Conservation (phyloP, 140 eudicot species). For the Anethum foeniculum region DNA sequence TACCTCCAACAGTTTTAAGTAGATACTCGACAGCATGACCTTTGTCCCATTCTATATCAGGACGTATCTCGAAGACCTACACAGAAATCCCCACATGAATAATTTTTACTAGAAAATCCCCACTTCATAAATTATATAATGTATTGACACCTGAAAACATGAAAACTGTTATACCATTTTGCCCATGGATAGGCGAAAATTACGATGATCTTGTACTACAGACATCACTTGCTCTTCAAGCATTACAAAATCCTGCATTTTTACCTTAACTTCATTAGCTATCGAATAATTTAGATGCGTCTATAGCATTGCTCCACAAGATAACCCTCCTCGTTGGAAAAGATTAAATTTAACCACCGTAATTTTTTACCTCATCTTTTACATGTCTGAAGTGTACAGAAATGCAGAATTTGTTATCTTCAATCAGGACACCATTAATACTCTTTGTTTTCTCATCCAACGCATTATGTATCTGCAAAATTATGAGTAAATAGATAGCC, state of each 20-base stretch:
- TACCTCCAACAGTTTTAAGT: constrained; percentile 28
- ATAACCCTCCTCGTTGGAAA: not conserved
- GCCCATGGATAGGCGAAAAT: constrained; percentile 29
- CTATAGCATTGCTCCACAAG: not conserved
- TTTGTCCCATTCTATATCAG: constrained; percentile 38
- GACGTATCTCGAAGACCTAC: constrained; percentile 40
- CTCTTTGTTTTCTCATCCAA: constrained; percentile 25
- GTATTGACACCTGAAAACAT: not conserved
- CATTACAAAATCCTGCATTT: constrained; percentile 23
- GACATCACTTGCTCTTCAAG: constrained; percentile 27
- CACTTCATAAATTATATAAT: not conserved
- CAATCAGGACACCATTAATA: constrained; percentile 30
- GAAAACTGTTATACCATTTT: constrained; percentile 20
- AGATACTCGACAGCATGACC: constrained; percentile 41
- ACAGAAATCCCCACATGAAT: not conserved
- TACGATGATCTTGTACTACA: constrained; percentile 16
- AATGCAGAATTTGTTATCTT: constrained; percentile 37
- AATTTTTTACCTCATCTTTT: constrained; percentile 25
- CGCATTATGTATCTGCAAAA: constrained; percentile 22
- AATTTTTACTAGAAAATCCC: not conserved
- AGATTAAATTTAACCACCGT: not conserved
- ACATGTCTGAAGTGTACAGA: constrained; percentile 42
- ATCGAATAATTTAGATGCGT: not conserved
- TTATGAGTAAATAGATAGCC: not conserved
- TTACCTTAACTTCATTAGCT: not conserved